A percentile compares a stretch with the other conserved stretches of the same genome.
Evolutionary conservation across 73 alveolate species (phyloP).

Genomic region (Blepharisma stoltei): DNA sequence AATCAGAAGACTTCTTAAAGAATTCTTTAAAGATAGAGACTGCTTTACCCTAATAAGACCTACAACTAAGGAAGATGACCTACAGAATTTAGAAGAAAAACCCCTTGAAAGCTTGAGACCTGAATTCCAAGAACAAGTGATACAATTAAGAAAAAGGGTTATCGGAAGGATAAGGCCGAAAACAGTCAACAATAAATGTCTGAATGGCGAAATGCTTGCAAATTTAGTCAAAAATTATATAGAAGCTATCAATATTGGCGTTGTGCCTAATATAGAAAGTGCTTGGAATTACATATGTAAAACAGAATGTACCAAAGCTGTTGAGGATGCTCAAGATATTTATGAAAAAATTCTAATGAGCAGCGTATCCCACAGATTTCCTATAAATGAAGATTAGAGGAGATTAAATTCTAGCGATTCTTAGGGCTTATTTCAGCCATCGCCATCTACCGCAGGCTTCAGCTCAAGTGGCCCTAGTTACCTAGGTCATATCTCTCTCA

Average conservation of each 20-base stretch:
- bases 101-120: conserved; percentile 83
- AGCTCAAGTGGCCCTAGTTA: too few relatives aligned
- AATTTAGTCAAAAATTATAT: conserved; percentile 64
- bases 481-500: too few relatives aligned
- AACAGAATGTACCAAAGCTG: conserved; percentile 63
- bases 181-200: conserved; percentile 74
- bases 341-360: conserved; percentile 41
- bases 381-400: conserved; percentile 15
- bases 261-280: conserved; percentile 71
- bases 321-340: conserved; percentile 48
- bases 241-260: conserved; percentile 79
- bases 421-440: too few relatives aligned
- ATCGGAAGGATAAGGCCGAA: conserved; percentile 83
- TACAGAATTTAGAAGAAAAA: conserved; percentile 72
- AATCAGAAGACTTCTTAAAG: conserved; percentile 64
- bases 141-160: conserved; percentile 74
- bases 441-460: too few relatives aligned
- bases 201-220: conserved; percentile 81
- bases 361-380: neutral
- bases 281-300: conserved; percentile 76
- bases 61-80: conserved; percentile 85
- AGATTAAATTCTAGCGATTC: too few relatives aligned
- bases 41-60: conserved; percentile 93
- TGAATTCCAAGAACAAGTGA: conserved; percentile 87
- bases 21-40: conserved; percentile 88